These are phyloP conservation scores for Cotoneaster glaucophyllus DNA, from an alignment of 306 rosid genomes.

Conservation along the genomic window DNA sequence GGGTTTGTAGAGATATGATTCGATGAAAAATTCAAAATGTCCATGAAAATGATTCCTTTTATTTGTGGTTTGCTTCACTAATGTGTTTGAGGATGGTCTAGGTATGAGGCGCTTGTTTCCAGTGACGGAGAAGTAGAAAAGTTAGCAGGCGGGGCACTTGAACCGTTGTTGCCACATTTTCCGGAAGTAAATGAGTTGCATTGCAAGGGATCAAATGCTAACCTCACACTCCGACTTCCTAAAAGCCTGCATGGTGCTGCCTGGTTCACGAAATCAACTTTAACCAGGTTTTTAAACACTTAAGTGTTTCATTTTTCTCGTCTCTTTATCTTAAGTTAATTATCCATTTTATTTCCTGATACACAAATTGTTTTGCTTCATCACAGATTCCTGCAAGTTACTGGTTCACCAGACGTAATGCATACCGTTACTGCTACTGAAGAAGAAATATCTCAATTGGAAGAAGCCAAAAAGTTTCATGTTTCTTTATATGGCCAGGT, in stretches of 20 bases:
- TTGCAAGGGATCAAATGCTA: constrained; percentile 51
- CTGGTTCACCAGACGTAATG: constrained; percentile 53
- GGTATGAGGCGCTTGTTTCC: constrained; percentile 65
- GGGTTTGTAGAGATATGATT: neutral
- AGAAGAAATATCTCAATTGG: constrained; percentile 84
- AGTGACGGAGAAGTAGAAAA: constrained; percentile 41
- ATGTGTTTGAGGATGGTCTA: constrained; percentile 15
- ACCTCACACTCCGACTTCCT: constrained; percentile 50
- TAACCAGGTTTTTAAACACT: constrained; percentile 58
- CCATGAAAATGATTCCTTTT: neutral
- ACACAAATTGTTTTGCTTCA: constrained; percentile 13
- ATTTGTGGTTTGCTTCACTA: neutral
- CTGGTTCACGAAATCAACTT: constrained; percentile 80
- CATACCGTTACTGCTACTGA: constrained; percentile 30
- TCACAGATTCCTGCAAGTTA: constrained; percentile 64
- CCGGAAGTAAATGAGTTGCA: constrained; percentile 45
- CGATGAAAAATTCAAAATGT: neutral
- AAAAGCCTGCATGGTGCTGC: constrained; percentile 44
- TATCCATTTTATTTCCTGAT: constrained; percentile 11
- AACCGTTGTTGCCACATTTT: constrained; percentile 59
- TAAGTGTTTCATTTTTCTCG: constrained; percentile 1
- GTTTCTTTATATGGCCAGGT: constrained; percentile 83
- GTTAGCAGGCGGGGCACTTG: constrained; percentile 60
- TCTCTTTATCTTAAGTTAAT: constrained; percentile 6
- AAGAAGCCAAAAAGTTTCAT: constrained; percentile 78